These are phyloP conservation scores for Colletotrichum sp. DNA, from an alignment of 2,329 filamentous ascomycete genomes.

Conservation along the genomic window DNA sequence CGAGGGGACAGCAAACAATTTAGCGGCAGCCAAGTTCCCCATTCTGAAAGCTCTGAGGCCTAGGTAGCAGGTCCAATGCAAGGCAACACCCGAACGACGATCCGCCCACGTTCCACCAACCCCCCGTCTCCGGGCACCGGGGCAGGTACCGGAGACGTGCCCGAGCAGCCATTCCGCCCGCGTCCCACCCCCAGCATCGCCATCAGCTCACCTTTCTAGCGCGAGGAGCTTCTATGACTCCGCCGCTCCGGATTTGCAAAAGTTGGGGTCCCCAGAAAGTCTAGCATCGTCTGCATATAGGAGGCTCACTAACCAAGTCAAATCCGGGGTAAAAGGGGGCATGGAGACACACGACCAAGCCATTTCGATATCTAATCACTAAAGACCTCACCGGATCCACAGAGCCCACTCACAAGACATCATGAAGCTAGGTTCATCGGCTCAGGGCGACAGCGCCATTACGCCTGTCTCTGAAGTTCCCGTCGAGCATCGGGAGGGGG, in stretches of 20 bases:
- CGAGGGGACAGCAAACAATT: background rate
- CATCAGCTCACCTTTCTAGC: background rate
- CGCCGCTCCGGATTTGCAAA: background rate
- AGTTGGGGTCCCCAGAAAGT: background rate
- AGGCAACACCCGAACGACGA: background rate
- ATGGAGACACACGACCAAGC: background rate
- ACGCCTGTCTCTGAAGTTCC: background rate
- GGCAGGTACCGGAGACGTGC: background rate
- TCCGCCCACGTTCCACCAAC: background rate
- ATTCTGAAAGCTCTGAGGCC: background rate
- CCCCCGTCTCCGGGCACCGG: background rate
- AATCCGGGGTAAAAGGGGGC: background rate
- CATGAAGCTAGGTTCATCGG: background rate
- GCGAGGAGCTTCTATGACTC: background rate
- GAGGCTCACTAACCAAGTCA: background rate
- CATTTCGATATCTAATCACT: background rate
- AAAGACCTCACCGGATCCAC: background rate
- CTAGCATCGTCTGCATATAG: background rate
- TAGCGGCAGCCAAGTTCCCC: background rate
- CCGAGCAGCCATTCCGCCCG: background rate
- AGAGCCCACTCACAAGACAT: background rate
- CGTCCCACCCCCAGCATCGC: background rate
- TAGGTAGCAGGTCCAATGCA: background rate
- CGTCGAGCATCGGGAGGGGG: background rate
- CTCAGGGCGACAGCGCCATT: background rate